Conservation (phyloP, 2,329 filamentous ascomycete genomes). For the Exophiala sideris region DNA sequence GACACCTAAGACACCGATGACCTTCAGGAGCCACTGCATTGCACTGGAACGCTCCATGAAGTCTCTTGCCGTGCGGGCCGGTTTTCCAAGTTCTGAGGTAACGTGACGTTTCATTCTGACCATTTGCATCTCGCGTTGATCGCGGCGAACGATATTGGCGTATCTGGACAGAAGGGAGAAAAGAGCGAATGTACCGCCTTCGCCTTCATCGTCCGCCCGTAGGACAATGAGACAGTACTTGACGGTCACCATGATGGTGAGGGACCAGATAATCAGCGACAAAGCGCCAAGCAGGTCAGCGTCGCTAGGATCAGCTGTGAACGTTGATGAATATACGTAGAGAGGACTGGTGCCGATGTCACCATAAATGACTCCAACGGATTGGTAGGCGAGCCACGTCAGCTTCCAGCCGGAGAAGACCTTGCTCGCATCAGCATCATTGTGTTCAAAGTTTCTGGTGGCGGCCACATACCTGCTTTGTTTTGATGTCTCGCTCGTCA, state of each 20-base stretch:
- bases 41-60: constrained; percentile 47
- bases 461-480: constrained; percentile 1
- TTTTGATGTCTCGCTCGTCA: constrained; percentile 7
- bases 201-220: constrained; percentile 55
- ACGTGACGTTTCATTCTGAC: constrained; percentile 47
- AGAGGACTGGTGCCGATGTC: constrained; percentile 58
- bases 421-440: background rate
- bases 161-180: constrained; percentile 54
- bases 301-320: constrained; percentile 42
- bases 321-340: constrained; percentile 57
- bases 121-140: constrained; percentile 48
- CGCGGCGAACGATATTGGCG: constrained; percentile 51
- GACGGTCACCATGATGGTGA: constrained; percentile 56
- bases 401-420: constrained; percentile 32
- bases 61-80: constrained; percentile 43
- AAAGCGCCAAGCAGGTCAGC: constrained; percentile 52
- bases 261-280: constrained; percentile 55
- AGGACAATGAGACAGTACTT: constrained; percentile 58
- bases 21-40: constrained; percentile 48
- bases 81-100: constrained; percentile 44
- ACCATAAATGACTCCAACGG: constrained; percentile 57
- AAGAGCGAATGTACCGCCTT: constrained; percentile 55
- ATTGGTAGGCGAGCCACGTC: constrained; percentile 51
- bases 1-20: constrained; percentile 54
- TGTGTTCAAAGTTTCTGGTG: no score